Evolutionary conservation across 2,329 filamentous ascomycete species (phyloP).

Genomic region (Ceratocystis albifundus): DNA sequence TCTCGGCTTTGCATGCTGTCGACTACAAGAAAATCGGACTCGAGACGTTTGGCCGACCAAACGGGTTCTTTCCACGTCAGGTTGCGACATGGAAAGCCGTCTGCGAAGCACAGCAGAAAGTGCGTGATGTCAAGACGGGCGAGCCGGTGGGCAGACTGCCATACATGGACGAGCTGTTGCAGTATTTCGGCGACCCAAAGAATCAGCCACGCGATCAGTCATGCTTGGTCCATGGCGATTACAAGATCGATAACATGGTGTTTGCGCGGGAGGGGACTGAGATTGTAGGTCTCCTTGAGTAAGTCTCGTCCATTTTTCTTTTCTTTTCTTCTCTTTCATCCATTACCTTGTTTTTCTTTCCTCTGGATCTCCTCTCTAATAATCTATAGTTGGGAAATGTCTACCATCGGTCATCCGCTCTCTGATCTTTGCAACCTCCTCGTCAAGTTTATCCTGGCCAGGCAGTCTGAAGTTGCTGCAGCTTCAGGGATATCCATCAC

Average conservation of each 20-base stretch:
- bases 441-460: conserved; percentile 34
- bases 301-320: conserved; percentile 31
- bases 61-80: conserved; percentile 77
- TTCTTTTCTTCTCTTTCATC: neutral
- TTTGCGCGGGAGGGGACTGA: conserved; percentile 80
- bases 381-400: conserved; percentile 75
- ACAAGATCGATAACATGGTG: conserved; percentile 84
- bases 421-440: conserved; percentile 76
- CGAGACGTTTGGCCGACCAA: conserved; percentile 57
- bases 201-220: conserved; percentile 66
- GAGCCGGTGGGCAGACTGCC: conserved; percentile 70
- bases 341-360: neutral
- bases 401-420: conserved; percentile 89
- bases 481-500: conserved; percentile 26
- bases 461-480: conserved; percentile 25
- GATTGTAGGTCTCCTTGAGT: conserved; percentile 88
- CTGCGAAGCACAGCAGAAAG: conserved; percentile 62
- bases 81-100: conserved; percentile 72
- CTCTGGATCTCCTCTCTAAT: neutral
- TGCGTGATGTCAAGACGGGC: conserved; percentile 64
- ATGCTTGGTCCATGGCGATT: conserved; percentile 84
- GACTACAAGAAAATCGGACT: conserved; percentile 55
- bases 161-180: conserved; percentile 66
- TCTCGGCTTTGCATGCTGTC: conserved; percentile 76
- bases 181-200: conserved; percentile 59